Base-by-base conservation (phyloP, 2,329 filamentous ascomycete species). In the Fusarium keratoplasticum region DNA sequence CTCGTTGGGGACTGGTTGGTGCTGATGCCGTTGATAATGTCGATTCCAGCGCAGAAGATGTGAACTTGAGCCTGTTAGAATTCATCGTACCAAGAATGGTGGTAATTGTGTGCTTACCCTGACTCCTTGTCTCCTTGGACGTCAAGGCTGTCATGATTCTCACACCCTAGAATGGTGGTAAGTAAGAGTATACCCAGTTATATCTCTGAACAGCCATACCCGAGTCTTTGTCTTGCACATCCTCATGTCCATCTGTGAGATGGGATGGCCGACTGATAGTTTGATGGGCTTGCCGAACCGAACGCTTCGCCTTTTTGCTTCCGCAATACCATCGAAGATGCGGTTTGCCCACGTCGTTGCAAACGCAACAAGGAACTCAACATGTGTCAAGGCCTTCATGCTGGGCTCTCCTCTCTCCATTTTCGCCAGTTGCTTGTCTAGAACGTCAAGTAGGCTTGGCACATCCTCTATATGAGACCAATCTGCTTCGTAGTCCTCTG, bases 301-400 rank as follows among this genome's bases (percentile, higher is more conserved):
- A 13, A 95, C 92, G 65, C 90, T 92, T 64, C 91, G 85, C 77
- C 90, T 87, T 82, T 95, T 89, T 8, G 92, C 89, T 81, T 92
- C 89, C 71, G 94, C 91, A 79, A 95, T 91, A 67, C 91, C 86
- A 63, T 89, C 82, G 76, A 95, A 94, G 2, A 94, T 87, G 9
- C 82, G 82, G n/a, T 86, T 86, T 11, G 91, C 89, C 77, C 91
- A 90, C 4, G 81, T 81, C 0, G 86, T 85, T 18, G 94, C 82
- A 65, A 90, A 88, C 13, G 86, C 84, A 14, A 90, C 89, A 50
- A 95, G 81, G 61, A 93, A 90, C 58, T 89, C 88, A n/a, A 94
- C 82, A 66, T 89, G 88, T 0, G 90, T 87, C 18, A 93, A 81
- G 16, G 87, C 85, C 70, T 86, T 87, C 73, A 87, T 85, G 66